A percentile compares a stretch with the other conserved stretches of the same genome.
Evolutionary conservation across 768 basidiomycete species (phyloP).

Genomic region (Xerocomellus dryophilus): DNA sequence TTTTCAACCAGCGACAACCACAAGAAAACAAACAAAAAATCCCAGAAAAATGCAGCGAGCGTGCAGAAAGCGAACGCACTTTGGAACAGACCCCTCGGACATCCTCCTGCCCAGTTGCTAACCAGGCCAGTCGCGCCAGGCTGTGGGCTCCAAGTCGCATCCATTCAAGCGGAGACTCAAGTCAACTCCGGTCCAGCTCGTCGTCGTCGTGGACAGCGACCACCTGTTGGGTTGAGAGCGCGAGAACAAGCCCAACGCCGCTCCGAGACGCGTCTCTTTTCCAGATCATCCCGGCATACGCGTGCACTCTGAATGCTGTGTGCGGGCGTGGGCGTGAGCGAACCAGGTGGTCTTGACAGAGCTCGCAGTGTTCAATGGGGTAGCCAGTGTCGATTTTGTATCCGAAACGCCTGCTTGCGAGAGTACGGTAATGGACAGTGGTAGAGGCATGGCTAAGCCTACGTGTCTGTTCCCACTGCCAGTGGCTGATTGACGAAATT

Average conservation of each 20-base stretch:
- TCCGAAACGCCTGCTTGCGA: constrained; percentile 1
- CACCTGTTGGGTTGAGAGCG: not conserved
- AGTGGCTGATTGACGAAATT: constrained; percentile 19
- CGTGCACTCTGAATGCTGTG: not conserved
- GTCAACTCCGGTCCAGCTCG: not conserved
- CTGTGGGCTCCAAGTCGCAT: not conserved
- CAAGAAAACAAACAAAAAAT: constrained; percentile 6
- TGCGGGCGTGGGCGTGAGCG: not conserved
- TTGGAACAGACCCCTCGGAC: not conserved
- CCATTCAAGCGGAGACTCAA: constrained; percentile 21
- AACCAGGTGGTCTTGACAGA: not conserved
- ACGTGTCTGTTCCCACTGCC: constrained; percentile 18
- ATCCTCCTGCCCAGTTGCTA: constrained; percentile 9
- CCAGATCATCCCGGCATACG: not conserved
- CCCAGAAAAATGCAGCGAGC: not conserved
- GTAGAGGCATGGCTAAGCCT: constrained; percentile 1
- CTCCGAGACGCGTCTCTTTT: not conserved
- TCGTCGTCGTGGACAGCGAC: constrained; percentile 9
- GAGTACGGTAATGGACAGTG: constrained; percentile 12
- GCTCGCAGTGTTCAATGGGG: not conserved
- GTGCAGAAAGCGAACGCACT: not conserved
- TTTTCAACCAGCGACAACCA: constrained; percentile 28
- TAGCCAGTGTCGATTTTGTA: not conserved
- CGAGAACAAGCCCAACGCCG: not conserved
- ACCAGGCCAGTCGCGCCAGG: constrained; percentile 10